Conservation (phyloP, 2,329 filamentous ascomycete genomes). For the Hypoxylon sp. region DNA sequence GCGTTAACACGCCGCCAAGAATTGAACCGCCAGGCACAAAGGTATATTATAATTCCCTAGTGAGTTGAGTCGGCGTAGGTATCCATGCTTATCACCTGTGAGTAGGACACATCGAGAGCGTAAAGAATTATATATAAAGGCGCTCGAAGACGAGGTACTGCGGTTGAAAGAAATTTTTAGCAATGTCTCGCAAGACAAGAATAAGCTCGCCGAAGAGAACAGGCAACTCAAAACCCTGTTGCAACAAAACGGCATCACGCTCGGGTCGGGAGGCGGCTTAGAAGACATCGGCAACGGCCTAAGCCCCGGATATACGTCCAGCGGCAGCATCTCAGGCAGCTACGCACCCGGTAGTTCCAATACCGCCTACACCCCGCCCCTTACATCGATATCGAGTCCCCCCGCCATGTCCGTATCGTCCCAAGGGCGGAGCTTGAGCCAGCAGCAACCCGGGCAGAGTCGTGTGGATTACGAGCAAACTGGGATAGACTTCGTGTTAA, state of each 20-base stretch:
- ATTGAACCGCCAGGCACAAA: constrained; percentile 94
- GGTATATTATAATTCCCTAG: constrained; percentile 67
- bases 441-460: constrained; percentile 55
- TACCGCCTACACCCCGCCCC: constrained; percentile 65
- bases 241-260: constrained; percentile 66
- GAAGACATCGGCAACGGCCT: constrained; percentile 64
- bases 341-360: constrained; percentile 65
- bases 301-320: constrained; percentile 65
- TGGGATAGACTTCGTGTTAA: constrained; percentile 91
- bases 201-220: constrained; percentile 84
- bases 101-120: constrained; percentile 93
- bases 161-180: constrained; percentile 89
- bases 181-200: constrained; percentile 80
- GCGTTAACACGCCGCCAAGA: constrained; percentile 93
- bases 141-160: constrained; percentile 90
- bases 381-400: constrained; percentile 61
- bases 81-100: constrained; percentile 34
- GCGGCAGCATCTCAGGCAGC: constrained; percentile 74
- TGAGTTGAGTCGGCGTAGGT: not conserved
- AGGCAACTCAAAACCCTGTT: constrained; percentile 75
- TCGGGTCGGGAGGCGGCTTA: constrained; percentile 51
- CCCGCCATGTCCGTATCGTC: constrained; percentile 58
- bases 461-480: constrained; percentile 82
- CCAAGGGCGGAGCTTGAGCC: constrained; percentile 52
- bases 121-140: constrained; percentile 96